phyloP scores from a whole-genome alignment of 345 rosid genomes.

The Crucihimalaya himalaica region DNA sequence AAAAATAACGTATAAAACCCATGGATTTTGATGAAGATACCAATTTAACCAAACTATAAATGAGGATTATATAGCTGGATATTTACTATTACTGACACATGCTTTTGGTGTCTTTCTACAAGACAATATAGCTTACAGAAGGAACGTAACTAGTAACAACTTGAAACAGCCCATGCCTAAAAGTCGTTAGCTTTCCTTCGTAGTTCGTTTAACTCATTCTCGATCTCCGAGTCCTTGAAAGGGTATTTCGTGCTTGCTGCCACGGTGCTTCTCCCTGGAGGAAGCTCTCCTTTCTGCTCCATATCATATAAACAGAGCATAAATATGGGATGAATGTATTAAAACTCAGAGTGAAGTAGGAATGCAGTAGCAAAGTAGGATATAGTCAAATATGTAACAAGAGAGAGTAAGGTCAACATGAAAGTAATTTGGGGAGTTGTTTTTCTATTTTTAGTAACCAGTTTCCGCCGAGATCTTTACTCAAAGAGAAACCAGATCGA shows the following conservation, averaged over 20 bases:
- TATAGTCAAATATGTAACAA: background rate
- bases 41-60: constrained; percentile 5
- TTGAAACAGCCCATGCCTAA: constrained; percentile 25
- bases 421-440: background rate
- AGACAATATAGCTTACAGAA: constrained; percentile 31
- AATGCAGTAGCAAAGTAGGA: background rate
- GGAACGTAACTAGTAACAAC: constrained; percentile 13
- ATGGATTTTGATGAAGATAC: no score
- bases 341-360: background rate
- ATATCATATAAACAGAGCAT: constrained; percentile 1
- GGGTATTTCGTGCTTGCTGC: constrained; percentile 39
- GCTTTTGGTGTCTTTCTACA: constrained; percentile 25
- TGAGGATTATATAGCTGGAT: constrained; percentile 20
- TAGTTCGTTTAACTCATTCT: constrained; percentile 41
- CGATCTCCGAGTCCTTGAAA: constrained; percentile 45
- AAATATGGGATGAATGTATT: background rate
- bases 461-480: no score
- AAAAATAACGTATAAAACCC: no score
- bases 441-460: background rate
- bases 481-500: background rate
- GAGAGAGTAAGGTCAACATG: background rate
- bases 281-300: constrained; percentile 47
- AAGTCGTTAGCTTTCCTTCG: constrained; percentile 45
- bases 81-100: constrained; percentile 35
- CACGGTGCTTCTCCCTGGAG: constrained; percentile 41